Base-by-base conservation (phyloP, 139 green algal species). In the Ulvella scutata region DNA sequence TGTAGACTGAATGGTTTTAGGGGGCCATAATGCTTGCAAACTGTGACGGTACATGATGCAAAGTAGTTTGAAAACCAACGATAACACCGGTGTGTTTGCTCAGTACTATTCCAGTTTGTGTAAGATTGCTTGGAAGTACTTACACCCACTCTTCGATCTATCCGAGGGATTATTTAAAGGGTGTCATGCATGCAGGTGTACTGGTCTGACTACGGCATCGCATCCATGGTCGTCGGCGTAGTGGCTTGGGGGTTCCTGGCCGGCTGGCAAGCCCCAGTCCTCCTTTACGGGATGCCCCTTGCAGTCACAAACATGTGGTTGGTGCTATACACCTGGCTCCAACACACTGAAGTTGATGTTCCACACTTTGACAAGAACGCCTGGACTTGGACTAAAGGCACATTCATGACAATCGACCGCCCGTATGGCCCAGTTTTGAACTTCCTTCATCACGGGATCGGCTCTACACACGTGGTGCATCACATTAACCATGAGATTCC, bases 121-220 rank as follows among this genome's bases (percentile, higher is more conserved):
- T n/a, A n/a, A n/a, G n/a, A n/a, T n/a, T n/a, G n/a, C n/a, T n/a
- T n/a, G n/a, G n/a, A n/a, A n/a, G n/a, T n/a, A n/a, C n/a, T n/a
- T n/a, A n/a, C n/a, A n/a, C n/a, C n/a, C n/a, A n/a, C n/a, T n/a
- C n/a, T n/a, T n/a, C n/a, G n/a, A n/a, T n/a, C n/a, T n/a, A n/a
- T n/a, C n/a, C n/a, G n/a, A n/a, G n/a, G n/a, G n/a, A n/a, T n/a
- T n/a, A n/a, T n/a, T n/a, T n/a, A n/a, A n/a, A n/a, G n/a, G n/a
- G n/a, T n/a, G n/a, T n/a, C n/a, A n/a, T n/a, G n/a, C n/a, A n/a
- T 67, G 51, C 51, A 67, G 51, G 51, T 67, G 20, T 67, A 67
- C 51, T 23, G 9, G 51, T 67, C 51, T 1, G 51, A 67, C 2
- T 67, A 67, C 2, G 51, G 51, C 51, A 67, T 67, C 2, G 51